Evolutionary conservation across 352 stramenopile genomes (phyloP), one percentile per base, ranked within the genome.

Genomic region (Peronosclerospora sorghi): DNA sequence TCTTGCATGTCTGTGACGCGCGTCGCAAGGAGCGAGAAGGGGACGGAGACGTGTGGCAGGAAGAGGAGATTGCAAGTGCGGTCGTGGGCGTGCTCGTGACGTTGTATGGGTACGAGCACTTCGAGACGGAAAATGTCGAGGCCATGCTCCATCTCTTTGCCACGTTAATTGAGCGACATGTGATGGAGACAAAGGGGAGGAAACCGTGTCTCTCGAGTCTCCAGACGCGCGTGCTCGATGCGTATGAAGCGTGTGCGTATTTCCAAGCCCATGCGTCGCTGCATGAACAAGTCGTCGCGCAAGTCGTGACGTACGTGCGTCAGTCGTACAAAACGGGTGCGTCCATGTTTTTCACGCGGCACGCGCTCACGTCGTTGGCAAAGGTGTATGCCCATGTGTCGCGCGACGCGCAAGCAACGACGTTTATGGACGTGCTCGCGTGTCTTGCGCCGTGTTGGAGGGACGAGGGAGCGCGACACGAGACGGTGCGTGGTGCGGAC

Each of bases 281-380:
- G 9, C 80, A 92, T 41, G 56, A 64, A 2, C 79, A 73, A 44
- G 54, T 68, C 21, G 26, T 92, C n/a, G 71, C 79, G 35, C 80
- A 92, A 21, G 52, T 89, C 7, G 64, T 85, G 17, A 48, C 38
- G 17, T 92, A 85, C 23, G 71, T 92, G 10, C 54, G 35, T 0
- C 35, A 62, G 18, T 75, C 80, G 4, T 52, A 52, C 21, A 6
- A 26, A 3, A 6, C 45, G 86, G 8, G 72, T 84, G n/a, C n/a
- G n/a, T n/a, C n/a, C n/a, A n/a, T n/a, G 20, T 89, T 90, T 54
- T 83, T 92, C 41, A 86, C 76, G 6, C 68, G 77, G 8, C 80
- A 92, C 29, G 66, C 75, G 8, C 58, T 92, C 8, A 78, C 68
- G 20, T 75, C 76, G 4, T 56, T 92, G 12, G 80, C 71, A 0